These are phyloP conservation scores for Kingdonia uniflora DNA, from an alignment of 164 flowering plant species.

Conservation along the genomic window DNA sequence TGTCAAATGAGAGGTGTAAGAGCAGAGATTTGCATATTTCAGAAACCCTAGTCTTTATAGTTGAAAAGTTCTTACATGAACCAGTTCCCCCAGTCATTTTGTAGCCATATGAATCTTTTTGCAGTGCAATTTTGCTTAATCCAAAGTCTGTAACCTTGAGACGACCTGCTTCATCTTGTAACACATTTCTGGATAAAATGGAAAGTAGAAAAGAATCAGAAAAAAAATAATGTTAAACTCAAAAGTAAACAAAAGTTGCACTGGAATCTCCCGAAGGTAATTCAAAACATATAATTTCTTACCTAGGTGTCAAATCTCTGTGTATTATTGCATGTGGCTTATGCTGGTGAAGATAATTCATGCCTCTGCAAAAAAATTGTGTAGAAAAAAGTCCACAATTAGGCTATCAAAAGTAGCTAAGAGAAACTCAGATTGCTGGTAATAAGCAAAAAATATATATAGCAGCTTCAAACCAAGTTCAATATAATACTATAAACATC, in stretches of 20 bases:
- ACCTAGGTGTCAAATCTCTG: slow-evolving; percentile 63
- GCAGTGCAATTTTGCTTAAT: slow-evolving; percentile 47
- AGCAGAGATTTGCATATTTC: neutral
- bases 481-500: no score
- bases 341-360: slow-evolving; percentile 66
- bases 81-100: slow-evolving; percentile 68
- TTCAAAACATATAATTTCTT: neutral
- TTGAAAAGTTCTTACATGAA: slow-evolving; percentile 28
- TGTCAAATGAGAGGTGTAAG: slow-evolving; percentile 13
- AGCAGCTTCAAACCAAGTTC: no score
- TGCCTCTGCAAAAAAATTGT: slow-evolving; percentile 35
- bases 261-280: neutral
- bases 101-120: slow-evolving; percentile 39
- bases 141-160: slow-evolving; percentile 58
- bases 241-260: neutral
- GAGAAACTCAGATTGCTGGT: neutral
- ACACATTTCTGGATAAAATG: slow-evolving; percentile 31
- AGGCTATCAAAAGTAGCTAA: no score
- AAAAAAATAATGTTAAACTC: neutral
- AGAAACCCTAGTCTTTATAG: neutral
- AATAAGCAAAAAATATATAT: neutral
- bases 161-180: slow-evolving; percentile 45
- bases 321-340: slow-evolving; percentile 53
- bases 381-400: neutral
- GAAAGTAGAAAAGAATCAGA: neutral